Conservation (phyloP, 2,329 filamentous ascomycete species). For the Fusarium sp. region DNA sequence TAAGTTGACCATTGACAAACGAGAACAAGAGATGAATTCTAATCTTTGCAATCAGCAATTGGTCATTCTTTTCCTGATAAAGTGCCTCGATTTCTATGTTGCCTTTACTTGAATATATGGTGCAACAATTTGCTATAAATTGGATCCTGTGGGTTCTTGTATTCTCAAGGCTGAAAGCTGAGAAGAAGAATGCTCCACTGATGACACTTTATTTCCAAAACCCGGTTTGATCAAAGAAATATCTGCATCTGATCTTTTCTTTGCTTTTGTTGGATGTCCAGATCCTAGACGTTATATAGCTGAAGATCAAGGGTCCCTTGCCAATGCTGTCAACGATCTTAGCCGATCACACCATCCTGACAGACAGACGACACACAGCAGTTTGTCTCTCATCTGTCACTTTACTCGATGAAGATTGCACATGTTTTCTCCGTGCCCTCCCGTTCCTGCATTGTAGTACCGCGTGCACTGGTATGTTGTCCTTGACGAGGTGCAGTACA, state of each 20-base stretch:
- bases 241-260: not conserved
- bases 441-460: slow-evolving; percentile 31
- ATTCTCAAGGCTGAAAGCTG: not conserved
- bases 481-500: not conserved
- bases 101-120: not conserved
- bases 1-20: not conserved
- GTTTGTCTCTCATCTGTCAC: slow-evolving; percentile 4
- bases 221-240: not conserved
- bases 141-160: not conserved
- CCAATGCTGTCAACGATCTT: slow-evolving; percentile 28
- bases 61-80: too few species aligned
- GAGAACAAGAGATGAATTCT: not conserved
- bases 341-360: slow-evolving; percentile 33
- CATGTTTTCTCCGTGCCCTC: slow-evolving; percentile 28
- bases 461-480: slow-evolving; percentile 2
- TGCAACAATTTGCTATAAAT: not conserved
- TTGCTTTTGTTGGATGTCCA: slow-evolving; percentile 4
- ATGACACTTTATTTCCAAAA: slow-evolving; percentile 1
- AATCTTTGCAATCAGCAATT: too few species aligned
- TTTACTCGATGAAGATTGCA: slow-evolving; percentile 19
- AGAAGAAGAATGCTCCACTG: not conserved
- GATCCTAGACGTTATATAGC: slow-evolving; percentile 19
- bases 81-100: not conserved
- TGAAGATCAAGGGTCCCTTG: slow-evolving; percentile 45
- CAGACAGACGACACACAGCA: slow-evolving; percentile 2